Base-by-base conservation (phyloP, 345 rosid genomes). In the Rhizophora apiculata region DNA sequence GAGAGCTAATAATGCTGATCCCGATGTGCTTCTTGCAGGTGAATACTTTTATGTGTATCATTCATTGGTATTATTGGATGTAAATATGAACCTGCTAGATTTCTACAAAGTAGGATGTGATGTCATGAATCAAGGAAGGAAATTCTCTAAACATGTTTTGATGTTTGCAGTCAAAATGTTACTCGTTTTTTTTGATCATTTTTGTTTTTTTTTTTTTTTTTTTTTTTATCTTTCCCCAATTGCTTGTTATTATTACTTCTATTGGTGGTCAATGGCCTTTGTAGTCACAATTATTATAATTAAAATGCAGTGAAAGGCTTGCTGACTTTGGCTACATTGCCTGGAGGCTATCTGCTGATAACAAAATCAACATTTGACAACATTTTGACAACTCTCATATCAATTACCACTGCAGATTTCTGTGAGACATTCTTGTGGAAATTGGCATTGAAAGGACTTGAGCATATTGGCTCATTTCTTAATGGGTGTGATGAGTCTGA, bases 261-360 rank as follows among this genome's bases (percentile, higher is more conserved):
- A 64, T 27, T 48, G 16, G 29, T 56, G 24, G 7, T 8, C 30
- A 27, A 56, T 27, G 4, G 30, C 19, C 60, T 10, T 24, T 22
- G 29, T 56, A 24, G 24, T 56, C 30, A 56, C 22, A 51, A 55
- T 61, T 58, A 62, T 59, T 43, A 59, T 61, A 60, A 71, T 72
- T 71, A 54, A 70, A 72, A n/a, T 81, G 79, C 87, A 94, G 98
- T 89, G 70, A 92, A 86, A 80, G 97, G 97, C 53, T 79, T 94
- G 84, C 84, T 86, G 85, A 82, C 76, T 68, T 78, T 94, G 81
- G 86, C 88, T 70, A 85, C 82, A 74, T 82, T 86, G 67, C 68
- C 81, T 65, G 96, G 86, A 54, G 82, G 76, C 71, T 79, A 71
- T 75, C 76, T 78, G 55, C 77, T 84, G 53, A 63, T 89, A 55